These are phyloP conservation scores for Circinella minor DNA, from an alignment of 371 early-diverging fungal genomes.

Conservation along the genomic window DNA sequence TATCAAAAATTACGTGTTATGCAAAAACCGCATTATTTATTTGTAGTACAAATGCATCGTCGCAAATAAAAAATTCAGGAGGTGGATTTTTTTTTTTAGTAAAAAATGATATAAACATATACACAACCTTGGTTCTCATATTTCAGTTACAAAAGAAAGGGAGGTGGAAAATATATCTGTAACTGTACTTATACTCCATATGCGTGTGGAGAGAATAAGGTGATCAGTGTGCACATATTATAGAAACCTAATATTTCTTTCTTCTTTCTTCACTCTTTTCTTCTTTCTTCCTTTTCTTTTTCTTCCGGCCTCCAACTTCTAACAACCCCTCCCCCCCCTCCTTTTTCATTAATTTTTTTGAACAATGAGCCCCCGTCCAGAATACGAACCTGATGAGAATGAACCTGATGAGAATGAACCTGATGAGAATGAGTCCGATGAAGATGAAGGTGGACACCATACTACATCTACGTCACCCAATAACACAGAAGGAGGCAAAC, in stretches of 20 bases:
- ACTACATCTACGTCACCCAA: not conserved
- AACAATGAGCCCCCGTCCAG: constrained; percentile 8
- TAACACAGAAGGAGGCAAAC: not conserved
- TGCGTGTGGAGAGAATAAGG: not conserved
- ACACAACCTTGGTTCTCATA: too few relatives aligned
- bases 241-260: not conserved
- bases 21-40: not conserved
- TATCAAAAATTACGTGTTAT: not conserved
- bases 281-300: not conserved
- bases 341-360: too few relatives aligned
- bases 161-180: not conserved
- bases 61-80: not conserved
- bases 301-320: too few relatives aligned
- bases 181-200: not conserved
- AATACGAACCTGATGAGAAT: constrained; percentile 12
- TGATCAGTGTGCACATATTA: not conserved
- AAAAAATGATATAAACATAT: too few relatives aligned
- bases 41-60: not conserved
- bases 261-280: not conserved
- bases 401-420: constrained; percentile 20
- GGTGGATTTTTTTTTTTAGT: not conserved
- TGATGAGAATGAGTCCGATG: constrained; percentile 22
- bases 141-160: too few relatives aligned
- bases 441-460: constrained; percentile 9
- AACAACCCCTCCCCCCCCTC: too few relatives aligned